Percentiles rank a stretch among this genome's conserved stretches.
Conservation (phyloP, 139 green algal genomes). For the Haematococcus sp. region DNA sequence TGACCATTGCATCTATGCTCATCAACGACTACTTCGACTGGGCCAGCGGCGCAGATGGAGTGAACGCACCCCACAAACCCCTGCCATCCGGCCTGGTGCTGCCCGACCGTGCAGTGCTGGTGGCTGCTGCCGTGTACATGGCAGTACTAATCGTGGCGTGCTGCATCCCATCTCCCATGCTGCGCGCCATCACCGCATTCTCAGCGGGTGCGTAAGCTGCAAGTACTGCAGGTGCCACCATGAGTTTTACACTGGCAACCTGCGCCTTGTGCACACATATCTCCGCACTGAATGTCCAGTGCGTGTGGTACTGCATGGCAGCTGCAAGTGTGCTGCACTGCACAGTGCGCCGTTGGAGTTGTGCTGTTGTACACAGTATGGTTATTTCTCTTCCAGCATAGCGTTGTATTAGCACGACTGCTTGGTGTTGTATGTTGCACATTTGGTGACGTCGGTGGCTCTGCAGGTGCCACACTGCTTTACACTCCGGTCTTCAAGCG, state of each 20-base stretch:
- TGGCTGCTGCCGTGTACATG: slow-evolving; percentile 41
- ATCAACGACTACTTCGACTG: slow-evolving; percentile 80
- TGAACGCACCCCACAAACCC: slow-evolving; percentile 64
- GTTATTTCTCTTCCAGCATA: no score
- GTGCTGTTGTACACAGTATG: no score
- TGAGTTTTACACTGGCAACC: slow-evolving; percentile 48
- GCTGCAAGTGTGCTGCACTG: no score
- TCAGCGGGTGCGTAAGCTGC: slow-evolving; percentile 46
- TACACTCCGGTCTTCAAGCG: slow-evolving; percentile 68
- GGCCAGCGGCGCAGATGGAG: slow-evolving; percentile 26
- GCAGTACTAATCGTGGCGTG: slow-evolving; percentile 43
- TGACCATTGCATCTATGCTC: slow-evolving; percentile 43
- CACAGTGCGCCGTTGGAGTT: no score
- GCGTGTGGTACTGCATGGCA: no score
- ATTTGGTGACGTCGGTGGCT: no score
- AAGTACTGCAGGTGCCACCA: neutral
- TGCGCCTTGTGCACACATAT: no score
- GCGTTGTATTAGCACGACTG: no score
- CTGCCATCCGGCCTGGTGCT: slow-evolving; percentile 45
- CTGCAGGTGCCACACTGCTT: slow-evolving; percentile 1
- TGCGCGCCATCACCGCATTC: slow-evolving; percentile 51
- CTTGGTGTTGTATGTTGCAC: no score
- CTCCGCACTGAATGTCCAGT: no score
- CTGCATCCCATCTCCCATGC: slow-evolving; percentile 39
- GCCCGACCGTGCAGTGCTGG: slow-evolving; percentile 58